Evolutionary conservation across 140 eudicot genomes (phyloP).

Genomic region (Eryngium alpinum): DNA sequence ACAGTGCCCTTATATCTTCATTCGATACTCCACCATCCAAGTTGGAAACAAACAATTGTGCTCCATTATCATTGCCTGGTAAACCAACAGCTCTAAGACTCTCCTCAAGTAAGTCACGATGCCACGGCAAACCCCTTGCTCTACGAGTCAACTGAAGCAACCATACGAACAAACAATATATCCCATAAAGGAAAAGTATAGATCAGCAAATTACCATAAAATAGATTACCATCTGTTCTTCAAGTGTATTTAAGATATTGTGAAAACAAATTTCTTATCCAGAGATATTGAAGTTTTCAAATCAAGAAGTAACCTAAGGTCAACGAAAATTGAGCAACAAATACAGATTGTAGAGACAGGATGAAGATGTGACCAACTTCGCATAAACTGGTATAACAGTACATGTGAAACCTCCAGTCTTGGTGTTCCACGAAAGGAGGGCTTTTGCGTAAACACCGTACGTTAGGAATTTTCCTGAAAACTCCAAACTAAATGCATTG

Average conservation of each 20-base stretch:
- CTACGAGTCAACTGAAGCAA: slow-evolving; percentile 73
- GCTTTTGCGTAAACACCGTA: slow-evolving; percentile 43
- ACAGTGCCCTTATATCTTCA: slow-evolving; percentile 90
- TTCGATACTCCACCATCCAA: slow-evolving; percentile 76
- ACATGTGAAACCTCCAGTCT: slow-evolving; percentile 55
- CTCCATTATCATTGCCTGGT: slow-evolving; percentile 56
- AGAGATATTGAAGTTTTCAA: slow-evolving; percentile 24
- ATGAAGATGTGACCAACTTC: slow-evolving; percentile 39
- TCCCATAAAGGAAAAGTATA: slow-evolving; percentile 33
- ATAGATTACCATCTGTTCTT: slow-evolving; percentile 34
- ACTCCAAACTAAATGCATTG: slow-evolving; percentile 36
- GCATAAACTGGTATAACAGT: slow-evolving; percentile 34
- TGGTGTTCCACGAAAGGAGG: slow-evolving; percentile 45
- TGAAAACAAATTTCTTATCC: slow-evolving; percentile 24
- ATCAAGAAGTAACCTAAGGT: slow-evolving; percentile 25
- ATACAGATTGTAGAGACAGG: slow-evolving; percentile 32
- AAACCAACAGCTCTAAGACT: slow-evolving; percentile 77
- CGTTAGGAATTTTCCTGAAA: slow-evolving; percentile 36
- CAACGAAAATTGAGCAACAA: slow-evolving; percentile 29
- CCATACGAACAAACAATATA: slow-evolving; percentile 37
- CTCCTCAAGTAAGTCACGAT: slow-evolving; percentile 72
- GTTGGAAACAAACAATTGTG: slow-evolving; percentile 66
- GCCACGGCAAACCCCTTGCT: slow-evolving; percentile 66
- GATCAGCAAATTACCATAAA: slow-evolving; percentile 53
- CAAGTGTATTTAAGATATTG: slow-evolving; percentile 34